These are phyloP conservation scores for Cutaneotrichosporon dermatis DNA, from an alignment of 1,284 basidiomycete species.

Conservation along the genomic window DNA sequence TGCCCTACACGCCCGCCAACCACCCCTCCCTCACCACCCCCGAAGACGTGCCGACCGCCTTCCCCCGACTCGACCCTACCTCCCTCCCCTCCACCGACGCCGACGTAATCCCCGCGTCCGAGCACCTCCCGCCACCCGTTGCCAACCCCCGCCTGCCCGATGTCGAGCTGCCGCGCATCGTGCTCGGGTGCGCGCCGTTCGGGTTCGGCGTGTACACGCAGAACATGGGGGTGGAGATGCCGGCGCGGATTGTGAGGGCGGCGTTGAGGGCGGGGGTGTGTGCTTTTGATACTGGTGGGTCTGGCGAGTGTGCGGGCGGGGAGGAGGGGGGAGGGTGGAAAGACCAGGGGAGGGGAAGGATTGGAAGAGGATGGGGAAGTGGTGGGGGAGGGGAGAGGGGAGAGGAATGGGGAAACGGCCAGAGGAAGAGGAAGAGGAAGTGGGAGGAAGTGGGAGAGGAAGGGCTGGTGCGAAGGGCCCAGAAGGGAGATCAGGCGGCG, in stretches of 20 bases:
- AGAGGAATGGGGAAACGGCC: too few relatives aligned
- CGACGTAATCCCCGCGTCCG: slow-evolving; percentile 22
- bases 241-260: slow-evolving; percentile 67
- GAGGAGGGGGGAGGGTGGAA: too few relatives aligned
- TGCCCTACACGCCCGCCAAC: slow-evolving; percentile 16
- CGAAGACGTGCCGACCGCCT: slow-evolving; percentile 20
- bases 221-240: slow-evolving; percentile 58
- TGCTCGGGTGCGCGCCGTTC: slow-evolving; percentile 68
- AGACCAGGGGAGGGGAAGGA: too few relatives aligned
- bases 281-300: slow-evolving; percentile 74
- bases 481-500: too few relatives aligned
- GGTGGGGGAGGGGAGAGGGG: too few relatives aligned
- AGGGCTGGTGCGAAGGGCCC: too few relatives aligned
- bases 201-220: slow-evolving; percentile 65
- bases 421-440: too few relatives aligned
- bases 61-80: slow-evolving; percentile 15
- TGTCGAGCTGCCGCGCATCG: slow-evolving; percentile 53
- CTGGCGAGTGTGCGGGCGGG: too few relatives aligned
- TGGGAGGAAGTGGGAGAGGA: too few relatives aligned
- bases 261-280: slow-evolving; percentile 81
- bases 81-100: slow-evolving; percentile 20
- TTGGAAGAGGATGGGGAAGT: too few relatives aligned
- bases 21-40: slow-evolving; percentile 31
- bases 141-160: background rate
- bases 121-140: slow-evolving; percentile 20